These are phyloP conservation scores for Mycena indigotica DNA, from an alignment of 768 basidiomycete species.

Conservation along the genomic window DNA sequence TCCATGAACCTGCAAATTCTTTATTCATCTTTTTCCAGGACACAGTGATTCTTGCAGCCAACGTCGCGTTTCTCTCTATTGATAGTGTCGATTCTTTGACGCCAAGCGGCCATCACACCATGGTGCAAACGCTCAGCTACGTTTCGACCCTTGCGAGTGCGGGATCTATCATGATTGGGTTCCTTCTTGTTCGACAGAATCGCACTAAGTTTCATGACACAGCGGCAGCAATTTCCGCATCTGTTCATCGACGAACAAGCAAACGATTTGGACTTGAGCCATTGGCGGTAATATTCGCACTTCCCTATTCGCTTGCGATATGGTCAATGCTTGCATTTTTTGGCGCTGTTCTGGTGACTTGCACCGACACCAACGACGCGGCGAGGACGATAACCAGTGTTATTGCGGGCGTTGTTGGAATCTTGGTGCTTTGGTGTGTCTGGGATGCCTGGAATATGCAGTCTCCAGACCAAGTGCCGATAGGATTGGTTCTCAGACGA, in stretches of 20 bases:
- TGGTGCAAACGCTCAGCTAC: slow-evolving; percentile 37
- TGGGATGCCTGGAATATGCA: slow-evolving; percentile 19
- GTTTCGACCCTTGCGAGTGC: slow-evolving; percentile 35
- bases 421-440: slow-evolving; percentile 12
- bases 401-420: background rate
- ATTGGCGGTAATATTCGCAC: slow-evolving; percentile 45
- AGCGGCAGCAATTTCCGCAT: slow-evolving; percentile 23
- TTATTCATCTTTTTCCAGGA: slow-evolving; percentile 27
- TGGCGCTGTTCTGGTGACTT: slow-evolving; percentile 1
- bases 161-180: slow-evolving; percentile 35
- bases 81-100: slow-evolving; percentile 14
- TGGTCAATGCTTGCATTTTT: slow-evolving; percentile 32
- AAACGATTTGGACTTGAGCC: slow-evolving; percentile 39
- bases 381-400: background rate
- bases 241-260: slow-evolving; percentile 27
- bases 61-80: slow-evolving; percentile 49
- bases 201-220: slow-evolving; percentile 25
- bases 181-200: slow-evolving; percentile 35
- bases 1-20: background rate
- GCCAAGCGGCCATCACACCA: slow-evolving; percentile 10
- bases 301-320: slow-evolving; percentile 48
- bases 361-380: background rate
- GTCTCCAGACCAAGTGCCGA: background rate
- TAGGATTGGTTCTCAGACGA: background rate
- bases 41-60: slow-evolving; percentile 44